Evolutionary conservation across 768 basidiomycete species (phyloP).

Genomic region (Tricholoma saponaceum): DNA sequence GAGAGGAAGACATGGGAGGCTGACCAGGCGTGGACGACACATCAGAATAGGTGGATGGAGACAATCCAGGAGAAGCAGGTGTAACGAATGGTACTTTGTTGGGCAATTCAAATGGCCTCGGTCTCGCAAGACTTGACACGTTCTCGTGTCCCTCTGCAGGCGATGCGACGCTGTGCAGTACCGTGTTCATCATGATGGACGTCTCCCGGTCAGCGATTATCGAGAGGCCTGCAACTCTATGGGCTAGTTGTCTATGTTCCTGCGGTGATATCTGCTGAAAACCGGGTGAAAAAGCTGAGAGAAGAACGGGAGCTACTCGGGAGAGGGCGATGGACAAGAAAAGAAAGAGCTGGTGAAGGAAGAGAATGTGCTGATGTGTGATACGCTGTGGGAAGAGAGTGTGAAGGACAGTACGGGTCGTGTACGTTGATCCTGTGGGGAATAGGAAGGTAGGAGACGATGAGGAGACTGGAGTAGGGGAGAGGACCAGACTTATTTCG

Average conservation of each 20-base stretch:
- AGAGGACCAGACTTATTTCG: conserved; percentile 64
- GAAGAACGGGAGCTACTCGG: conserved; percentile 64
- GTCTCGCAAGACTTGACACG: conserved; percentile 33
- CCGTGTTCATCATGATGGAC: conserved; percentile 47
- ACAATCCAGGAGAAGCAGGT: conserved; percentile 3
- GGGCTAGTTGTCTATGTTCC: conserved; percentile 42
- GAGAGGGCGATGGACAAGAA: conserved; percentile 70
- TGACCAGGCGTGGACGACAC: neutral
- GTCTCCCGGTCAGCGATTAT: conserved; percentile 57
- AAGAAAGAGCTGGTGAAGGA: conserved; percentile 76
- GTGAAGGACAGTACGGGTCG: conserved; percentile 17
- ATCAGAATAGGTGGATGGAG: neutral
- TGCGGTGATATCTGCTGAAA: conserved; percentile 24
- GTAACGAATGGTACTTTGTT: conserved; percentile 5
- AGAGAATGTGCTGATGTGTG: conserved; percentile 70
- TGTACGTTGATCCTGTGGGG: conserved; percentile 18
- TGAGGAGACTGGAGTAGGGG: conserved; percentile 40
- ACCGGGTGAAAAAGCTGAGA: conserved; percentile 51
- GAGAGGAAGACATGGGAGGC: neutral
- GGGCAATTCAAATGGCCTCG: conserved; percentile 27
- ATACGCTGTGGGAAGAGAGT: conserved; percentile 60
- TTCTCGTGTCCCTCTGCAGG: conserved; percentile 22
- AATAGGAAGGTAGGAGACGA: conserved; percentile 11
- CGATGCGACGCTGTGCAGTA: conserved; percentile 50
- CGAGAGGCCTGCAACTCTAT: conserved; percentile 26